Conservation (phyloP, 805 yeast species). For the Metschnikowia sp. region DNA sequence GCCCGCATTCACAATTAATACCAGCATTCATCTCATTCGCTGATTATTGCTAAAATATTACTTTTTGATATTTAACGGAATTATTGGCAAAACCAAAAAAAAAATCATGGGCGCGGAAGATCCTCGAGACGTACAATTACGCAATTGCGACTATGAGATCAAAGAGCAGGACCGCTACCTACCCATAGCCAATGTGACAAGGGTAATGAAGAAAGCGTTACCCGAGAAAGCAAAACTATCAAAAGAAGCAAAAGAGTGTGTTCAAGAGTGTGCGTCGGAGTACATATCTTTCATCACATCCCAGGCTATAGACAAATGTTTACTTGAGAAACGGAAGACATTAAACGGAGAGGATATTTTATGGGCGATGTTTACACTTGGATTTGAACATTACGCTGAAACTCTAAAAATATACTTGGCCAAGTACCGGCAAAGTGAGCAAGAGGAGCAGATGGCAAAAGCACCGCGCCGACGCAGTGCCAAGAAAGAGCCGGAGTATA, state of each 20-base stretch:
- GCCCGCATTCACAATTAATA: too few relatives aligned
- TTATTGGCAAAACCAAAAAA: background rate
- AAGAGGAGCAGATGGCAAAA: constrained; percentile 12
- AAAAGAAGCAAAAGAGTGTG: constrained; percentile 75
- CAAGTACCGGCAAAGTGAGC: constrained; percentile 51
- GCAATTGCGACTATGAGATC: constrained; percentile 38
- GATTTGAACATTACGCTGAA: constrained; percentile 69
- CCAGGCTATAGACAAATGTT: constrained; percentile 61
- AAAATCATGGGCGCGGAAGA: background rate
- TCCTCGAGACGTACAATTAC: constrained; percentile 6
- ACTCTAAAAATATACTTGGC: constrained; percentile 66
- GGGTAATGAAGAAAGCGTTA: constrained; percentile 72
- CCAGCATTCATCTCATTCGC: background rate
- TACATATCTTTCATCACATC: constrained; percentile 66
- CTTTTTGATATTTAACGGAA: background rate
- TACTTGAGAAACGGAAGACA: constrained; percentile 64
- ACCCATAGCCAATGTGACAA: constrained; percentile 52
- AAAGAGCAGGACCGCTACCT: constrained; percentile 43
- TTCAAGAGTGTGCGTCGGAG: constrained; percentile 69
- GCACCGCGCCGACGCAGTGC: constrained; percentile 6
- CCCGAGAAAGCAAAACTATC: constrained; percentile 74
- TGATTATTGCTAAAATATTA: background rate
- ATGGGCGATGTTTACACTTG: constrained; percentile 60
- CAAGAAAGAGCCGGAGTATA: background rate
- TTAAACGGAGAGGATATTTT: constrained; percentile 68